phyloP scores from a whole-genome alignment of 164 flowering plant species.

The Aristolochia contorta region DNA sequence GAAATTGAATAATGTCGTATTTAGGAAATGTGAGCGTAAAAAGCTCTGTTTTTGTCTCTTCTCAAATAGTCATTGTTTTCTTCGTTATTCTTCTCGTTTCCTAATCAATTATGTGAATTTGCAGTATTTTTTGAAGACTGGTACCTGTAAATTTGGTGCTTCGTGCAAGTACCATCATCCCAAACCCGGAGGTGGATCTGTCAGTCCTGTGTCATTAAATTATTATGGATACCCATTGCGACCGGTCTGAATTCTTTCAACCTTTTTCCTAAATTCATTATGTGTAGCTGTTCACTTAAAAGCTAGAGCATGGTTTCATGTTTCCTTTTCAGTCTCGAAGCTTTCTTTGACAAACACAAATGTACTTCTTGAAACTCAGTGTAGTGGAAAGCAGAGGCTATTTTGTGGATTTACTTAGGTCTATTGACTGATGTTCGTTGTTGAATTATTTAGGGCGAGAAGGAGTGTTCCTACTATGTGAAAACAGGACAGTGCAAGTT shows the following conservation, averaged over 20 bases:
- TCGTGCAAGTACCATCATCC: slow-evolving; percentile 98
- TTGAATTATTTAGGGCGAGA: slow-evolving; percentile 57
- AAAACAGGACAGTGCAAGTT: slow-evolving; percentile 93
- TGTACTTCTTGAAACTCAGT: background rate
- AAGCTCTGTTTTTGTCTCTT: background rate
- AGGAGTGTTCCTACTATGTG: slow-evolving; percentile 81
- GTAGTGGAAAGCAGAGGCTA: background rate
- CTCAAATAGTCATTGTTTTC: background rate
- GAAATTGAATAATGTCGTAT: background rate
- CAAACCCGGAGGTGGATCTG: slow-evolving; percentile 48
- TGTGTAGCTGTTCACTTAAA: background rate
- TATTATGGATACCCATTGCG: slow-evolving; percentile 78
- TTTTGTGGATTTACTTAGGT: background rate
- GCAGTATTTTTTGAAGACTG: slow-evolving; percentile 87
- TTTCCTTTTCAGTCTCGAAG: background rate
- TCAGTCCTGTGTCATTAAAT: slow-evolving; percentile 46
- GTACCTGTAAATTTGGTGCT: slow-evolving; percentile 84
- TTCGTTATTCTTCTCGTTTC: background rate
- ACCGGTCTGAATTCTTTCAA: slow-evolving; percentile 43
- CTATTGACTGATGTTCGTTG: background rate
- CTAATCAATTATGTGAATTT: slow-evolving; percentile 1
- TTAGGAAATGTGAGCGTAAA: background rate
- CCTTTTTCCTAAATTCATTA: slow-evolving; percentile 1
- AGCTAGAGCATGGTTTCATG: too few relatives aligned
- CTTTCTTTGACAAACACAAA: background rate